Percentiles rank a stretch among this genome's conserved stretches.
phyloP scores from a whole-genome alignment of 1,284 basidiomycete genomes.

The Puccinia coronata region DNA sequence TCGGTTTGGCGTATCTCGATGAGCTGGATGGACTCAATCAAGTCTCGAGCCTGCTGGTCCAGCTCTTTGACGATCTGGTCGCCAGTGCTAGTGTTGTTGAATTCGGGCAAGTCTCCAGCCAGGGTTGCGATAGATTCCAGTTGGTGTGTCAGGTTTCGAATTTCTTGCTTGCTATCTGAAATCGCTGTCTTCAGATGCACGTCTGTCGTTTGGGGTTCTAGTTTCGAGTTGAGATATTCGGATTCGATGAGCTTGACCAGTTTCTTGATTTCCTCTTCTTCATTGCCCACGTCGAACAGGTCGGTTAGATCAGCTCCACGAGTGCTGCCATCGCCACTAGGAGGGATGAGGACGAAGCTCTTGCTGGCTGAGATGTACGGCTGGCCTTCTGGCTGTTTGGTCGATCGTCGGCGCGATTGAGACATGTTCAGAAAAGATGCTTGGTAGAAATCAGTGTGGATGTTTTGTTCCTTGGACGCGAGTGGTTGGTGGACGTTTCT shows the following conservation, averaged over 20 bases:
- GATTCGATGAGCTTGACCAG: conserved; percentile 39
- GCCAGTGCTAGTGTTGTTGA: neutral
- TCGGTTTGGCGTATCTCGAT: conserved; percentile 23
- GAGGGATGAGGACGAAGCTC: conserved; percentile 15
- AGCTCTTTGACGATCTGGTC: conserved; percentile 17
- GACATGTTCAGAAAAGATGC: too few species aligned
- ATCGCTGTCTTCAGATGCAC: conserved; percentile 23
- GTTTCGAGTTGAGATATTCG: conserved; percentile 11
- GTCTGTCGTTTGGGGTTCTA: conserved; percentile 22
- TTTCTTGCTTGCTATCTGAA: conserved; percentile 27
- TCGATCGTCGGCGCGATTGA: conserved; percentile 1
- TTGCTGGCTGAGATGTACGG: conserved; percentile 25
- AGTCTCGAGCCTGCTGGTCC: conserved; percentile 21
- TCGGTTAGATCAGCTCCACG: neutral
- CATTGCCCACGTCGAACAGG: neutral
- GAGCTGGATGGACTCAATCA: conserved; percentile 31
- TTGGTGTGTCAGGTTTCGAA: conserved; percentile 7
- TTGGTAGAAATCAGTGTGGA: too few species aligned
- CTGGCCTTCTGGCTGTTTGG: neutral
- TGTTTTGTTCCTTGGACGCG: too few species aligned
- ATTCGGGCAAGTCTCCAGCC: conserved; percentile 28
- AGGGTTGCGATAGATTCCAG: conserved; percentile 14
- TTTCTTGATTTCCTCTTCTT: conserved; percentile 7
- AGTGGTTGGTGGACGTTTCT: too few species aligned
- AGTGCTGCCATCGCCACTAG: neutral